Base-by-base conservation (phyloP, 208 protist species). In the Angomonas deanei region DNA sequence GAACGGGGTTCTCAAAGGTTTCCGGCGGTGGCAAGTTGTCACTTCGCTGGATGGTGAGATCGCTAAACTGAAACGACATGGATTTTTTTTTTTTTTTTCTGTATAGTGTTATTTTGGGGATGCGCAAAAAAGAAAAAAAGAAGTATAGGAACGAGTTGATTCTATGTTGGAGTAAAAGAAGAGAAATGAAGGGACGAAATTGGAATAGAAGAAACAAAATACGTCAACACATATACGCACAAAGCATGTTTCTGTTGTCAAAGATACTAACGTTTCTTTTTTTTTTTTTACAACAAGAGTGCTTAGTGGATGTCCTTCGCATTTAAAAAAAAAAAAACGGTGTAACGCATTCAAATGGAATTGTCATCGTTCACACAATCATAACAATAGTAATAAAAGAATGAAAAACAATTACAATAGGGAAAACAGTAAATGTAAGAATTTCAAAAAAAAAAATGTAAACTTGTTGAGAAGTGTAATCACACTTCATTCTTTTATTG, bases 11-110 rank as follows among this genome's bases (percentile, higher is more conserved):
- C 68, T 89, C n/a, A 67, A 19, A 78, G 64, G 28, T 50, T 1
- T 74, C 78, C 30, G 86, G 80, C 28, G 82, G 82, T 17, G 80
- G 71, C 15, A 80, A 61, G 56, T 86, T 74, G 38, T 56, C n/a
- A 24, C 57, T 64, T n/a, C 77, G 61, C 21, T 2, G 49, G 52
- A 72, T 83, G 4, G 17, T 49, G 1, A 83, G 64, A 13, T 69
- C 66, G 0, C 34, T 47, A 1, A 64, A 62, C 42, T 66, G 72
- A 65, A 81, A 80, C 58, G 46, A 47, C 30, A 13, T 5, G 42
- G 47, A 19, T 38, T 52, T 55, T 54, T 33, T 54, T 64, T 36
- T 54, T 4, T 46, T 27, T 39, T 6, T 54, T 52, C n/a, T 49
- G 17, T n/a, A n/a, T n/a, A n/a, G n/a, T n/a, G n/a, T n/a, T n/a